Evolutionary conservation across 2,329 filamentous ascomycete species (phyloP).

Genomic region (Paramyrothecium roridum): DNA sequence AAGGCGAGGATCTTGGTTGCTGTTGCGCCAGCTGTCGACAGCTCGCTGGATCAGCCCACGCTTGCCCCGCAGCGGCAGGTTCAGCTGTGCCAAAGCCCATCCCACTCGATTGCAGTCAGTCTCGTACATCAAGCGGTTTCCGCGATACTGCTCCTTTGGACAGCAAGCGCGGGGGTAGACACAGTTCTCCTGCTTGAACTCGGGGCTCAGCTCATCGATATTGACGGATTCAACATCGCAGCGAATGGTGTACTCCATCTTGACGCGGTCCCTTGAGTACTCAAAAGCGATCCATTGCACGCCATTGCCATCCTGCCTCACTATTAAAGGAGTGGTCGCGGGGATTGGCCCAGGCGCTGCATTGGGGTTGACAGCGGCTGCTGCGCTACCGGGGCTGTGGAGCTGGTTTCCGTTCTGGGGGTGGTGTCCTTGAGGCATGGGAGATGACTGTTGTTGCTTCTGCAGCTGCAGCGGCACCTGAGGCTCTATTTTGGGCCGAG

Average conservation of each 20-base stretch:
- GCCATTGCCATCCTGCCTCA: slow-evolving; percentile 91
- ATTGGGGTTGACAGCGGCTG: slow-evolving; percentile 71
- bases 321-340: slow-evolving; percentile 90
- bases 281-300: slow-evolving; percentile 99
- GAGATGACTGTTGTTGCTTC: slow-evolving; percentile 42
- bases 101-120: slow-evolving; percentile 99
- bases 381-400: slow-evolving; percentile 32
- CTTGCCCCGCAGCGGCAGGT: slow-evolving; percentile 87
- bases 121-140: slow-evolving; percentile 93
- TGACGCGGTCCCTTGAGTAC: slow-evolving; percentile 93
- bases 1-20: slow-evolving; percentile 91
- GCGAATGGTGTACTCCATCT: slow-evolving; percentile 99
- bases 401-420: slow-evolving; percentile 34
- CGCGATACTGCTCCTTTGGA: slow-evolving; percentile 91
- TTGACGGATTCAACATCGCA: slow-evolving; percentile 97
- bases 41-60: slow-evolving; percentile 93
- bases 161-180: slow-evolving; percentile 96
- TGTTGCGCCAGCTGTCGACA: slow-evolving; percentile 98
- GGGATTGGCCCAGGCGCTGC: slow-evolving; percentile 95
- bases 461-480: slow-evolving; percentile 61
- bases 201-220: slow-evolving; percentile 75
- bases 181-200: slow-evolving; percentile 98
- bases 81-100: slow-evolving; percentile 95
- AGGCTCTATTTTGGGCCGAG: slow-evolving; percentile 60
- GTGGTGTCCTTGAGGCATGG: slow-evolving; percentile 34